These are phyloP conservation scores for Brassica carinata DNA, from an alignment of 345 rosid genomes.

Conservation along the genomic window DNA sequence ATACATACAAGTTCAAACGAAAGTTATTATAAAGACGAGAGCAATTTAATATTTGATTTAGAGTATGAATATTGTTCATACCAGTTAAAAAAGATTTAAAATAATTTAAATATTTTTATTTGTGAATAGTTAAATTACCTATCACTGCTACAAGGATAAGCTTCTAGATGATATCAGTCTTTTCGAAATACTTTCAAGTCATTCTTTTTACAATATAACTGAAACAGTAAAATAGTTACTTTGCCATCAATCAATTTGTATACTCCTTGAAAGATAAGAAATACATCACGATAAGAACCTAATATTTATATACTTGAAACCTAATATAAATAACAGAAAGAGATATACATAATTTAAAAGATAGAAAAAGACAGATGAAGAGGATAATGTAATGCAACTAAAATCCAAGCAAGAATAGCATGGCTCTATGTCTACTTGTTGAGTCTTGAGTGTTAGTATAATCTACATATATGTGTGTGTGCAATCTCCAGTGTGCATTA, in stretches of 20 bases:
- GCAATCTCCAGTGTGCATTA: not conserved
- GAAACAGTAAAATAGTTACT: constrained; percentile 31
- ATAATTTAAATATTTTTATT: not conserved
- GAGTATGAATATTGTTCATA: not conserved
- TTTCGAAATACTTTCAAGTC: not conserved
- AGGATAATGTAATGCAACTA: constrained; percentile 39
- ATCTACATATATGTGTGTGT: constrained; percentile 15
- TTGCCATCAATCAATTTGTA: constrained; percentile 32
- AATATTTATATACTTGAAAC: constrained; percentile 23
- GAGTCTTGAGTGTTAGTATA: constrained; percentile 35
- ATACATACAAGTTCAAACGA: not conserved
- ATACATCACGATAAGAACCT: constrained; percentile 36
- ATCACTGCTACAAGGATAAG: constrained; percentile 23
- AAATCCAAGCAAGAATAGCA: constrained; percentile 11
- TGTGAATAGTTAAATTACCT: not conserved
- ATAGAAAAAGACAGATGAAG: constrained; percentile 27
- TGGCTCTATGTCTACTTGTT: constrained; percentile 29
- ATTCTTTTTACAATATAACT: not conserved
- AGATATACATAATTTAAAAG: constrained; percentile 13
- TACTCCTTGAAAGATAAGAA: constrained; percentile 38
- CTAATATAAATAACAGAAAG: constrained; percentile 31
- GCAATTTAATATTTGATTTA: not conserved
- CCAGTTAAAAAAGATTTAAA: not conserved
- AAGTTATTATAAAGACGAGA: not conserved
- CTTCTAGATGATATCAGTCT: constrained; percentile 23